Base-by-base conservation (phyloP, 2,329 filamentous ascomycete species). In the Cercospora citrullina region DNA sequence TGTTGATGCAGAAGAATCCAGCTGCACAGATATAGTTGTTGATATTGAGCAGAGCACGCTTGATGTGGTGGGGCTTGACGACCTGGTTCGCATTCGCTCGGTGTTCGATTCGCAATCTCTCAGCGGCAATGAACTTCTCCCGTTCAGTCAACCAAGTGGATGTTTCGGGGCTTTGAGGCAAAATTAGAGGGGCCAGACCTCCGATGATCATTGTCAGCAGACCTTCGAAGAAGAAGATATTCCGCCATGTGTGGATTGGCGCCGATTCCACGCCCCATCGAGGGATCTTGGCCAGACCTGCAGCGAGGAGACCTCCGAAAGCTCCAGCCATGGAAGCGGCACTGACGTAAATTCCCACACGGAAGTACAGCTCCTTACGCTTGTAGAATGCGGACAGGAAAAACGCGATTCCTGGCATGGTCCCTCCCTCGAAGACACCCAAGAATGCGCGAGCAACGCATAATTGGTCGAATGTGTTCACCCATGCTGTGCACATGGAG, bases 371-470 rank as follows among this genome's bases (percentile, higher is more conserved):
- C 64, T 74, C 73, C 8, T 67, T 65, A 3, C 73, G 66, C 60
- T 70, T 71, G 66, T 74, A 74, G 57, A 71, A 73, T 39, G 64
- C 68, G 5, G 66, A 67, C 26, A 73, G 45, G 67, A 72, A 72
- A 60, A 80, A 57, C 82, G 76, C 82, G 84, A 72, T 72, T 12
- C 77, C 79, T 73, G 42, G 79, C 65, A 85, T 84, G 0, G 93
- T 83, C 5, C 91, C 91, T 9, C 91, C 83, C 78, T 94, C 92
- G n/a, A 86, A 85, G 33, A 93, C 81, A 26, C 91, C 91, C 0
- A 93, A 82, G 75, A 91, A 92, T 71, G 79, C 81, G 3, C 81
- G 76, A 0, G 69, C 69, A 12, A 68, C 72, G 36, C 63, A 69
- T 3, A 72, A 51, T 12, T 69, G 65, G 3, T 57, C 42, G 60